Evolutionary conservation across 73 alveolate species (phyloP).

Genomic region (Paramecium bursaria): DNA sequence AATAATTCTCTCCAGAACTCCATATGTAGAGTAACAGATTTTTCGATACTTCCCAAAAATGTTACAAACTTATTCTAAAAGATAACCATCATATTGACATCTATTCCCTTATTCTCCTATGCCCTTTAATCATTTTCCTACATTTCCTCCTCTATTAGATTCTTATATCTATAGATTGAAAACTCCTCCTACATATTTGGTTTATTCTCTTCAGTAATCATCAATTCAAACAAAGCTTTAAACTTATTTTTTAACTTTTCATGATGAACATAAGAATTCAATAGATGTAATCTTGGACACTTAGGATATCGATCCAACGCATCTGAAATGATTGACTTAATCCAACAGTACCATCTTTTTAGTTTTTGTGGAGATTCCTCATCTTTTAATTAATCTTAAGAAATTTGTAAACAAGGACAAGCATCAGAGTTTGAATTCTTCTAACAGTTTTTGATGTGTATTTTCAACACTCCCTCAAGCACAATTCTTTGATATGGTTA

Average conservation of each 20-base stretch:
- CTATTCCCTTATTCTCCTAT: slow-evolving; percentile 69
- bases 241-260: slow-evolving; percentile 68
- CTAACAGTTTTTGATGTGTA: slow-evolving; percentile 62
- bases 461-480: slow-evolving; percentile 67
- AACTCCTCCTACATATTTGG: slow-evolving; percentile 71
- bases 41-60: slow-evolving; percentile 62
- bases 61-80: slow-evolving; percentile 65
- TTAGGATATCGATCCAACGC: slow-evolving; percentile 63
- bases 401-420: slow-evolving; percentile 48
- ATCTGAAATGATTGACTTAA: slow-evolving; percentile 54
- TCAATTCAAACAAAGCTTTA: slow-evolving; percentile 69
- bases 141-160: slow-evolving; percentile 68
- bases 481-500: slow-evolving; percentile 37
- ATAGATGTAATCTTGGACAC: slow-evolving; percentile 66
- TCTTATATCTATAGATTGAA: slow-evolving; percentile 66
- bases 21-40: slow-evolving; percentile 66
- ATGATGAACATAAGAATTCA: slow-evolving; percentile 58
- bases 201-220: slow-evolving; percentile 69
- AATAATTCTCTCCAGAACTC: slow-evolving; percentile 71
- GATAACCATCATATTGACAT: slow-evolving; percentile 58
- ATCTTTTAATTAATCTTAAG: slow-evolving; percentile 53
- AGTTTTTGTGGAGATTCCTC: slow-evolving; percentile 59
- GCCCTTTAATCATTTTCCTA: slow-evolving; percentile 64
- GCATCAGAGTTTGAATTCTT: slow-evolving; percentile 48
- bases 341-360: slow-evolving; percentile 65